Conservation (phyloP, 331 rosid species). For the Malus hybrid region DNA sequence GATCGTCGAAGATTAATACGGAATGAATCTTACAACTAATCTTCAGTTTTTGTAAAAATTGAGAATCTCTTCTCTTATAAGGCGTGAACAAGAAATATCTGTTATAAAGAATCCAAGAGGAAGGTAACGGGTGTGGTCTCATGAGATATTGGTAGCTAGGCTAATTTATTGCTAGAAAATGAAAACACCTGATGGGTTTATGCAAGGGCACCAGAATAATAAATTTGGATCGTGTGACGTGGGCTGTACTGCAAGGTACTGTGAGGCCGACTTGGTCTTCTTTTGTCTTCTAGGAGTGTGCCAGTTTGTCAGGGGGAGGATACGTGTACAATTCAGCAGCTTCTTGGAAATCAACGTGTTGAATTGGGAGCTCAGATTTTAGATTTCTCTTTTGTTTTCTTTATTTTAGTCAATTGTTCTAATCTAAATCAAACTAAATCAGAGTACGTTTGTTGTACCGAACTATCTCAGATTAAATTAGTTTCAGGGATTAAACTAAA, state of each 20-base stretch:
- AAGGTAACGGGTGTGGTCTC: not conserved
- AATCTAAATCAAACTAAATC: not conserved
- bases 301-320: not conserved
- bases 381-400: too few relatives aligned
- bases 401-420: not conserved
- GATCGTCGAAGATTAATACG: too few relatives aligned
- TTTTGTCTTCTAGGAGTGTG: not conserved
- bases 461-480: too few relatives aligned
- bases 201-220: not conserved
- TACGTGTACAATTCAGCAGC: conserved; percentile 5
- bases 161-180: not conserved
- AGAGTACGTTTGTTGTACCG: too few relatives aligned
- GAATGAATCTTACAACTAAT: too few relatives aligned
- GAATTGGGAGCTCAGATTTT: not conserved
- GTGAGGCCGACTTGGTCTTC: not conserved
- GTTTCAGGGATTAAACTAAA: too few relatives aligned
- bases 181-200: not conserved
- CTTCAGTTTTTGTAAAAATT: too few relatives aligned
- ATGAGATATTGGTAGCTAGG: not conserved
- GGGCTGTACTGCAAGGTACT: not conserved
- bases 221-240: not conserved
- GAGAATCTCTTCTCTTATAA: too few relatives aligned
- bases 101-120: too few relatives aligned
- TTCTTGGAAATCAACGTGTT: conserved; percentile 7
- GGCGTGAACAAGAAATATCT: too few relatives aligned